These are phyloP conservation scores for Arabidopsis thaliana DNA, from an alignment of 345 rosid genomes.

Conservation along the genomic window DNA sequence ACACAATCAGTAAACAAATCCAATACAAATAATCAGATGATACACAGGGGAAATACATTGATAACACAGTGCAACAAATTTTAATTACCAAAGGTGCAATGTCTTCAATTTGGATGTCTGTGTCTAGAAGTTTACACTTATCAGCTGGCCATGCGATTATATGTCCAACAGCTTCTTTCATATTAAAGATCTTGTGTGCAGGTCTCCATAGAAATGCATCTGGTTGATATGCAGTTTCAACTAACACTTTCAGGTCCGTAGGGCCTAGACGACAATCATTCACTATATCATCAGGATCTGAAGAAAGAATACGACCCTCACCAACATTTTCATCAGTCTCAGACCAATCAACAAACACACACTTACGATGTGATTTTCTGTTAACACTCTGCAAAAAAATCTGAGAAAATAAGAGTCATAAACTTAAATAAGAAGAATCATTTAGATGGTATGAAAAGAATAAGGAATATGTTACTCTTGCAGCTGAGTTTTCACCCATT, in stretches of 20 bases:
- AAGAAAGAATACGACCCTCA: not conserved
- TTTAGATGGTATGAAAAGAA: no score
- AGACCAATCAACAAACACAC: slow-evolving; percentile 12
- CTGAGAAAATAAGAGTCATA: no score
- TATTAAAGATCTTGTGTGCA: not conserved
- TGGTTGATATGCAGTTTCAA: not conserved
- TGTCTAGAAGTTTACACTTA: not conserved
- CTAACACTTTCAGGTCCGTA: not conserved
- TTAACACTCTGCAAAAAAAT: not conserved
- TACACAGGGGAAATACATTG: no score
- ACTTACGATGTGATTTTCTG: not conserved
- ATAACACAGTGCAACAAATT: no score
- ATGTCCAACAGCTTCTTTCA: not conserved
- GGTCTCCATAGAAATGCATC: not conserved
- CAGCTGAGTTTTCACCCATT: slow-evolving; percentile 15
- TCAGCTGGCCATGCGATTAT: not conserved
- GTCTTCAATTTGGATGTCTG: not conserved
- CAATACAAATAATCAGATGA: no score
- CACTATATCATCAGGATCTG: not conserved
- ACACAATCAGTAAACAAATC: no score
- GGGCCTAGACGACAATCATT: not conserved
- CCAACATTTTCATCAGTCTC: not conserved
- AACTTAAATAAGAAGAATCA: no score
- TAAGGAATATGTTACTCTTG: not conserved
- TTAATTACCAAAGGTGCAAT: not conserved